These are phyloP conservation scores for Trichothecium roseum DNA, from an alignment of 2,329 filamentous ascomycete genomes.

Conservation along the genomic window DNA sequence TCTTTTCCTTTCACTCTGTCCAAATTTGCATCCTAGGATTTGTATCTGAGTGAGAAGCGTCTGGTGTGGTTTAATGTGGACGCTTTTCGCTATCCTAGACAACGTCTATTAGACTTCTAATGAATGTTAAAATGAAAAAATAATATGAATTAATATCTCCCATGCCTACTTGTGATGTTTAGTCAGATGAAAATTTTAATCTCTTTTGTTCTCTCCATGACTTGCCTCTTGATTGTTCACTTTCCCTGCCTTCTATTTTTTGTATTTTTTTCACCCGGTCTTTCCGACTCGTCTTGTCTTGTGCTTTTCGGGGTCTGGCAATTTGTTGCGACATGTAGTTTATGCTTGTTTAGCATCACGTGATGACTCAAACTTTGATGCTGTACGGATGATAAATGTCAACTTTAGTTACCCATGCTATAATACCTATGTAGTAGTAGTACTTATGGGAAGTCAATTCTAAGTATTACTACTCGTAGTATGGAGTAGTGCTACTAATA, in stretches of 20 bases:
- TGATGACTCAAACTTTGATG: too few relatives aligned
- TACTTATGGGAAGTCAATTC: too few relatives aligned
- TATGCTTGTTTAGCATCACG: too few relatives aligned
- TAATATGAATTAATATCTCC: conserved; percentile 5
- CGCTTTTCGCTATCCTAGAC: conserved; percentile 27
- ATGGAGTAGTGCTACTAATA: too few relatives aligned
- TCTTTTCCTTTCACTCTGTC: conserved; percentile 28
- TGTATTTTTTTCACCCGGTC: not conserved
- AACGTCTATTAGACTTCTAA: conserved; percentile 29
- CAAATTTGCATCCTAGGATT: conserved; percentile 28
- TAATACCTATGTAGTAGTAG: not conserved
- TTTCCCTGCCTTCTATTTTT: not conserved
- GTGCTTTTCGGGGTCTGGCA: too few relatives aligned
- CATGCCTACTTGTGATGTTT: not conserved
- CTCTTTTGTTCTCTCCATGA: too few relatives aligned
- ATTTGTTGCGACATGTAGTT: too few relatives aligned
- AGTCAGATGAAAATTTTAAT: too few relatives aligned
- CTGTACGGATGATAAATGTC: too few relatives aligned
- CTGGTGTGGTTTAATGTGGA: conserved; percentile 21
- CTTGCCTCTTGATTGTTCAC: not conserved
- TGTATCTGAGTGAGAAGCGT: conserved; percentile 22
- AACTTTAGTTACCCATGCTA: not conserved
- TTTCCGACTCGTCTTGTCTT: too few relatives aligned
- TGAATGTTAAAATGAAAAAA: conserved; percentile 31
- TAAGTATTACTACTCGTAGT: too few relatives aligned